Evolutionary conservation across 2,329 filamentous ascomycete genomes (phyloP), one percentile per base, ranked within the genome.

Genomic region (Curvularia lunata): DNA sequence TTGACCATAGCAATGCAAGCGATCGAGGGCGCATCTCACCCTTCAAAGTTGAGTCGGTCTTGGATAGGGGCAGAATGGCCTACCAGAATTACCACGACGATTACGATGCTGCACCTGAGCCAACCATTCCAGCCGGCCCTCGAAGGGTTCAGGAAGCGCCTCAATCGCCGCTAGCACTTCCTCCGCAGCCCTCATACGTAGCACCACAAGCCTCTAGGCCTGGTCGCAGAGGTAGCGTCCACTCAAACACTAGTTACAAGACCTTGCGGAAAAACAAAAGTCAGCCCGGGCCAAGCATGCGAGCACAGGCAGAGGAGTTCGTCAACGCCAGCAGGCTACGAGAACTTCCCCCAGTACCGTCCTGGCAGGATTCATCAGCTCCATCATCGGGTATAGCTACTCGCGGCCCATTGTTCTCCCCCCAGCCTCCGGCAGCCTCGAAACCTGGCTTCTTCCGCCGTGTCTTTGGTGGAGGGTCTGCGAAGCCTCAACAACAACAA

Each of bases 371-470:
- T 58, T 78, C 82, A 59, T 78, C 81, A 47, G 82, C 83, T 16
- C 81, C 84, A 47, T 83, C 83, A 62, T 83, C 84, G 41, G 79
- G 80, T 18, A 81, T 85, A 53, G 81, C 79, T 43, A 80, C 81
- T 59, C 79, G 82, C 40, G 85, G 85, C 67, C 77, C 16, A 23
- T 74, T 79, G 23, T 71, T 75, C 41, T 75, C 73, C 59, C 75
- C 74, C 59, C 66, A 67, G 30, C 76, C 77, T 61, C 79, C 71
- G 61, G 80, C 64, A 21, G 62, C 73, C 51, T 91, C 90, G 91
- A 70, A 88, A 56, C 91, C 86, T 8, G 93, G 95, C 19, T 98
- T 99, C 81, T 98, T 98, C 81, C 88, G 92, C 68, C 87, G 94
- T 62, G 91, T 98, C 38, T 98, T 98, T 80, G 91, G 90, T 34